A percentile compares a stretch with the other conserved stretches of the same genome.
Evolutionary conservation across 176 grass and related monocot species (phyloP).

Genomic region (Phyllostachys edulis): DNA sequence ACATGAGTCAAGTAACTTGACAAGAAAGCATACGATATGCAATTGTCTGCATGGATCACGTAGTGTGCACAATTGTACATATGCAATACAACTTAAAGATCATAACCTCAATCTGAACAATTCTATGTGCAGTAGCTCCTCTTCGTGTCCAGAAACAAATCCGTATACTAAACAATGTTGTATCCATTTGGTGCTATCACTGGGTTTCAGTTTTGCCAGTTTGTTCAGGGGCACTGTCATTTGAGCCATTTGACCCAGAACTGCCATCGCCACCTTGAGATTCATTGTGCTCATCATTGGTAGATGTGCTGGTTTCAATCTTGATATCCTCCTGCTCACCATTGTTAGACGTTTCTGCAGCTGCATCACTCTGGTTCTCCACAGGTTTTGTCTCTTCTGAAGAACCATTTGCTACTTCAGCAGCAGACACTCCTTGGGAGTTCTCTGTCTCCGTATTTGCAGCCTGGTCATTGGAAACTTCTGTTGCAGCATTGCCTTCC

Average conservation of each 20-base stretch:
- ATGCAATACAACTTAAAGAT: slow-evolving; percentile 31
- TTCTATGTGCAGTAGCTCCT: slow-evolving; percentile 38
- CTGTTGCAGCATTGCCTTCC: slow-evolving; percentile 13
- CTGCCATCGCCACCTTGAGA: slow-evolving; percentile 4
- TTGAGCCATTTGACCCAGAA: slow-evolving; percentile 29
- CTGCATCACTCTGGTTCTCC: slow-evolving; percentile 26
- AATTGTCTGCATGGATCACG: neutral
- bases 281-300: slow-evolving; percentile 17
- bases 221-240: slow-evolving; percentile 25
- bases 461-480: slow-evolving; percentile 13
- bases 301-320: slow-evolving; percentile 37
- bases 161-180: slow-evolving; percentile 27
- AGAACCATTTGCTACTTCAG: slow-evolving; percentile 30
- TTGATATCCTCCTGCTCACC: slow-evolving; percentile 29
- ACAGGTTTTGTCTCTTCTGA: slow-evolving; percentile 34
- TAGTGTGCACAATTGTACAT: neutral
- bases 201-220: slow-evolving; percentile 42
- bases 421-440: slow-evolving; percentile 30
- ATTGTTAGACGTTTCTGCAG: slow-evolving; percentile 28
- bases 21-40: neutral
- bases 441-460: slow-evolving; percentile 24
- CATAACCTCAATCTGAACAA: slow-evolving; percentile 28
- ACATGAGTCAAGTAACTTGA: neutral
- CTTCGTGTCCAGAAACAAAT: slow-evolving; percentile 31
- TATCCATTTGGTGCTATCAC: slow-evolving; percentile 27